phyloP scores from a whole-genome alignment of 2,329 filamentous ascomycete species.

The Paracoccidioides lutzii region DNA sequence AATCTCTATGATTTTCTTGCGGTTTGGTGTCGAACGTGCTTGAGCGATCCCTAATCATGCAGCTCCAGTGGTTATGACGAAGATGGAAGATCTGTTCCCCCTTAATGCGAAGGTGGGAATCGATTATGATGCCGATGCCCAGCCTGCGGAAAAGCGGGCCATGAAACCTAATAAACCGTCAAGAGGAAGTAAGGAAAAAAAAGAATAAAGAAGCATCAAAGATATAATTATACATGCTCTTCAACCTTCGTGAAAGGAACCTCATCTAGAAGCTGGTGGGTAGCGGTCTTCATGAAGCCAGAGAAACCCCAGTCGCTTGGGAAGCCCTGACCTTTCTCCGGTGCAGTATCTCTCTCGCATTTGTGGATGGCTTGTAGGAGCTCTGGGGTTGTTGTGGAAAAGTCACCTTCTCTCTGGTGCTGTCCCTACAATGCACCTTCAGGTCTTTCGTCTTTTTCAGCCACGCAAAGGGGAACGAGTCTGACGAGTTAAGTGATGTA shows the following conservation, averaged over 20 bases:
- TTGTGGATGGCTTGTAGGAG: too few relatives aligned
- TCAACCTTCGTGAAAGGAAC: slow-evolving; percentile 1
- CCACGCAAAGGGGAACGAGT: too few relatives aligned
- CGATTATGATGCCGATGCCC: background rate
- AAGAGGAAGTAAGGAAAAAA: too few relatives aligned
- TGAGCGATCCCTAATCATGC: slow-evolving; percentile 1
- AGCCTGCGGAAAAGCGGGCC: background rate
- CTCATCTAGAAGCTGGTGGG: slow-evolving; percentile 2
- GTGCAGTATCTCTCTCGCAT: background rate
- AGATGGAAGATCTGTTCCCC: background rate
- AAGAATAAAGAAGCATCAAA: too few relatives aligned
- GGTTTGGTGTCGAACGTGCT: background rate
- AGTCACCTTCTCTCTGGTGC: too few relatives aligned
- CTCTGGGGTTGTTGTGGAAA: too few relatives aligned
- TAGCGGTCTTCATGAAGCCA: slow-evolving; percentile 7
- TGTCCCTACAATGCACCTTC: too few relatives aligned
- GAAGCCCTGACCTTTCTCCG: slow-evolving; percentile 3
- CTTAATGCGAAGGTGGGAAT: background rate
- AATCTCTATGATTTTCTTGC: background rate
- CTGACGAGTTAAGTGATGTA: background rate
- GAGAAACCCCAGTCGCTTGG: slow-evolving; percentile 8
- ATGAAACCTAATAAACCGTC: background rate
- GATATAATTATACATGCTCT: background rate
- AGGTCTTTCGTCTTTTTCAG: too few relatives aligned
- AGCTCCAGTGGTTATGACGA: background rate